Evolutionary conservation across 305 asterid genomes (phyloP), one percentile per base, ranked within the genome.

Genomic region (Fraxinus floribunda): DNA sequence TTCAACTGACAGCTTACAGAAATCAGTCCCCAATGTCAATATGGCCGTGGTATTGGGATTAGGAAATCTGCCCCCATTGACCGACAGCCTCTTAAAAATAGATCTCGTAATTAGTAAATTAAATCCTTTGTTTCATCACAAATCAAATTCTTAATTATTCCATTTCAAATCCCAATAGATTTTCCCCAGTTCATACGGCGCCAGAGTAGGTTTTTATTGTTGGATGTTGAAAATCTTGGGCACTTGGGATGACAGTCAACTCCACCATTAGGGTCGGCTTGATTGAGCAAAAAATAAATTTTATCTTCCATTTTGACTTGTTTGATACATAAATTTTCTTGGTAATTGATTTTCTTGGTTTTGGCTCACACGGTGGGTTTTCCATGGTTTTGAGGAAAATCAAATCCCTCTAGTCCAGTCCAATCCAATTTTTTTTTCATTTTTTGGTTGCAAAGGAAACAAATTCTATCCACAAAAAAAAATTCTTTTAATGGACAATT

Each of bases 151-250:
- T 8, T 81, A 77, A 64, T 62, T 55, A 60, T 70, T 49, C 11
- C 1, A 77, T 38, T 72, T 81, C 86, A 84, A 89, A 92, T 92
- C 94, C 93, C 92, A 4, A 89, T 22, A 79, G 82, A 85, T 82
- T 11, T 75, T 30, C 79, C 86, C 93, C 94, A 81, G 75, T 74
- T 87, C 89, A 85, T 89, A 78, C 97, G 95, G 91, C 97, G 86
- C 88, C 85, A 86, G 76, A 79, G 66, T 76, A 79, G 94, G 89
- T 83, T 87, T 85, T 81, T 75, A 38, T 86, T 20, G 82, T 84
- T 89, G 89, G 82, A 78, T 5, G 84, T 82, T 85, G 82, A 84
- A 86, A 85, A 86, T 85, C 86, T 82, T 84, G 84, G 78, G 29
- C 34, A 68, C 78, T 87, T 39, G 93, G 89, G 88, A 87, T 88